Evolutionary conservation across 2,329 filamentous ascomycete genomes (phyloP).

Genomic region (Xylaria hypoxylon): DNA sequence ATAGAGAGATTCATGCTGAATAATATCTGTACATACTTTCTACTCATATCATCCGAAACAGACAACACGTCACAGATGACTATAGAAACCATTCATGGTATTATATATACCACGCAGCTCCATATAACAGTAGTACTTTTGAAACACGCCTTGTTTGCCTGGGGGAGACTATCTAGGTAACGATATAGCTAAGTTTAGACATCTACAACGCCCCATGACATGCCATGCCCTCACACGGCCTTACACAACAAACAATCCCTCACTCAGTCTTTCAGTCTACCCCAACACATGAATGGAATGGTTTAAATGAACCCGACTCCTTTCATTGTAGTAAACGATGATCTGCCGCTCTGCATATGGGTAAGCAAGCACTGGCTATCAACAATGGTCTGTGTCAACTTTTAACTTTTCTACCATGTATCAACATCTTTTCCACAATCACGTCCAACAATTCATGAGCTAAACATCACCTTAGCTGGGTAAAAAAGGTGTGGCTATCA

Average conservation of each 20-base stretch:
- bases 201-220: constrained; percentile 1
- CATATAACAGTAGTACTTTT: not conserved
- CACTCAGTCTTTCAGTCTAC: not conserved
- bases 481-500: not conserved
- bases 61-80: too few relatives aligned
- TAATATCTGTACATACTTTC: too few relatives aligned
- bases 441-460: not conserved
- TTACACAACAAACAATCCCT: not conserved
- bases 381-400: not conserved
- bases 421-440: not conserved
- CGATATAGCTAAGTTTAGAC: not conserved
- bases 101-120: too few relatives aligned
- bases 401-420: not conserved
- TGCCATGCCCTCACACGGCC: not conserved
- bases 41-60: too few relatives aligned
- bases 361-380: not conserved
- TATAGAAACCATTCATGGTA: too few relatives aligned
- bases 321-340: not conserved
- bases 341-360: not conserved
- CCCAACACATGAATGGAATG: too few relatives aligned
- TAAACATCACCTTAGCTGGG: not conserved
- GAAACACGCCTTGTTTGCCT: constrained; percentile 8
- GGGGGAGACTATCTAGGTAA: constrained; percentile 3
- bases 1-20: too few relatives aligned
- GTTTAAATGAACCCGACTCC: not conserved